phyloP scores from a whole-genome alignment of 164 flowering plant genomes.

The Stephania yunnanensis region DNA sequence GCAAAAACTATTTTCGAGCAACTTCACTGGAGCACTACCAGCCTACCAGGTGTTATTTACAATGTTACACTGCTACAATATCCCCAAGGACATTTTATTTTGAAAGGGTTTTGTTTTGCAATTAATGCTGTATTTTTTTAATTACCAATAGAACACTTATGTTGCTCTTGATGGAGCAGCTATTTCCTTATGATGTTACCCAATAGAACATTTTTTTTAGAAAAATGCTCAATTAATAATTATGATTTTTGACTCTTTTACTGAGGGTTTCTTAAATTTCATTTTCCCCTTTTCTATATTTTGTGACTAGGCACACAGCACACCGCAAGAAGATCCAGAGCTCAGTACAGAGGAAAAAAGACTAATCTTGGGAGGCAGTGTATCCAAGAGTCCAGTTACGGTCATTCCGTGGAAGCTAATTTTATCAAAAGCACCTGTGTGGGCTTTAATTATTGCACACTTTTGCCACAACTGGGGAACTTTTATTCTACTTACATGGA shows the following conservation, averaged over 20 bases:
- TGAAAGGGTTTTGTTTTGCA: background rate
- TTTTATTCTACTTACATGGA: slow-evolving; percentile 96
- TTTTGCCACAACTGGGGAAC: slow-evolving; percentile 99
- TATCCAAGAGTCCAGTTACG: slow-evolving; percentile 71
- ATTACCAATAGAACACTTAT: no score
- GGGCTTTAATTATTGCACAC: slow-evolving; percentile 97
- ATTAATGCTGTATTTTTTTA: no score
- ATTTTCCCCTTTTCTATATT: slow-evolving; percentile 2
- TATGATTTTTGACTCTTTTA: slow-evolving; percentile 1
- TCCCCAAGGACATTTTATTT: background rate
- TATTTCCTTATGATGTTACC: background rate
- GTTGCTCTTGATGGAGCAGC: background rate
- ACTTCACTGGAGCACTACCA: background rate
- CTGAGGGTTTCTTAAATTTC: background rate
- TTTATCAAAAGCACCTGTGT: slow-evolving; percentile 86
- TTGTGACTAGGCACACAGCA: slow-evolving; percentile 65
- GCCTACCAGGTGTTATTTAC: background rate
- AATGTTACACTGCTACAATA: background rate
- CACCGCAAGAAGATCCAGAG: slow-evolving; percentile 81
- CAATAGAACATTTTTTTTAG: background rate
- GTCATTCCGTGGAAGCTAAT: slow-evolving; percentile 91
- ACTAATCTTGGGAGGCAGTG: slow-evolving; percentile 58
- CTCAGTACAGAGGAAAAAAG: slow-evolving; percentile 57
- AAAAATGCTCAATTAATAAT: background rate
- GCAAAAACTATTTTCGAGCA: background rate